A percentile compares a stretch with the other conserved stretches of the same genome.
phyloP scores from a whole-genome alignment of 139 green algal genomes.

The Protoeuglena noctilucae region DNA sequence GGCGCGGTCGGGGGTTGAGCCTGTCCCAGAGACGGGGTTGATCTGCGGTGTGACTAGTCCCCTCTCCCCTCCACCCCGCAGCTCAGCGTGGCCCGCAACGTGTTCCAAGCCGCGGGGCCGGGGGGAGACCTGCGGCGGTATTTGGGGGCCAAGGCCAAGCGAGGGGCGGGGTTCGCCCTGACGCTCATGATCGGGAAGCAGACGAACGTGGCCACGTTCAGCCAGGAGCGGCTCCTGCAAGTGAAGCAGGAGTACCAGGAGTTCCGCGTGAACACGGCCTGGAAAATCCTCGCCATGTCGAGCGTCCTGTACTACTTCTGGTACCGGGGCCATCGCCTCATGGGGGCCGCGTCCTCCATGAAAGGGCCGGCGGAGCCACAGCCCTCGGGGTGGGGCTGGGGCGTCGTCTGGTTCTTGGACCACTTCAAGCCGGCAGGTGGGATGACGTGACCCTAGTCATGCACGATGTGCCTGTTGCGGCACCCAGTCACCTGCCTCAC shows the following conservation, averaged over 20 bases:
- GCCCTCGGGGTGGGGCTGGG: background rate
- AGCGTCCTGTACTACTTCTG: conserved; percentile 10
- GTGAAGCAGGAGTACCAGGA: conserved; percentile 84
- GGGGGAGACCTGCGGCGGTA: conserved; percentile 21
- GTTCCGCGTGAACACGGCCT: conserved; percentile 51
- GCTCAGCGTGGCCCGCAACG: background rate
- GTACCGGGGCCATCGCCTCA: background rate
- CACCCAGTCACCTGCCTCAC: background rate
- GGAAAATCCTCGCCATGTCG: conserved; percentile 27
- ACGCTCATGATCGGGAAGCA: conserved; percentile 33
- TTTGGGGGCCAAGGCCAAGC: conserved; percentile 28
- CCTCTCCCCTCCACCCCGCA: too few relatives aligned
- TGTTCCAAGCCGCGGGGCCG: conserved; percentile 9
- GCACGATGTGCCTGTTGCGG: background rate
- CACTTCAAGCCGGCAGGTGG: conserved; percentile 6
- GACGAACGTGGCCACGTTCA: conserved; percentile 17
- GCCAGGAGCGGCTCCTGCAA: conserved; percentile 21
- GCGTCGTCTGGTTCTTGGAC: conserved; percentile 18
- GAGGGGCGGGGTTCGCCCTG: conserved; percentile 34
- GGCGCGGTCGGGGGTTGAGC: too few relatives aligned
- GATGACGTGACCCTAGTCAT: background rate
- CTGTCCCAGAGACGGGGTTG: too few relatives aligned
- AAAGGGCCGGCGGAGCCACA: conserved; percentile 8
- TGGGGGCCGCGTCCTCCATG: too few relatives aligned
- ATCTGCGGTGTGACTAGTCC: too few relatives aligned